A percentile compares a stretch with the other conserved stretches of the same genome.
Evolutionary conservation across 768 basidiomycete genomes (phyloP).

Genomic region (Auricularia cornea): DNA sequence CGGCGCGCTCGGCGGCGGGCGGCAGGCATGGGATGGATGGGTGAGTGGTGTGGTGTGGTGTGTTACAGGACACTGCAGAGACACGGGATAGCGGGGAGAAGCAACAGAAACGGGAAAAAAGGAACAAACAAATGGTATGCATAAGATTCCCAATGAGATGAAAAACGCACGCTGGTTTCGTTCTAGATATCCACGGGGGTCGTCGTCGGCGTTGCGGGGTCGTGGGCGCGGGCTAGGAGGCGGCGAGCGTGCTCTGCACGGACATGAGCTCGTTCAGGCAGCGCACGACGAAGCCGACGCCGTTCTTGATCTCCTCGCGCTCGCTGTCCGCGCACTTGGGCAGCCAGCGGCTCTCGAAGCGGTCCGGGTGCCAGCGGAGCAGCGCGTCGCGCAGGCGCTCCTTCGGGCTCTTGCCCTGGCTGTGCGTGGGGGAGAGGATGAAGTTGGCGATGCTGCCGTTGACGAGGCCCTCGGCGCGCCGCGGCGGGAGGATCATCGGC

Average conservation of each 20-base stretch:
- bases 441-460: conserved; percentile 6
- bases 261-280: conserved; percentile 62
- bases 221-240: neutral
- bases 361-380: conserved; percentile 74
- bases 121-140: neutral
- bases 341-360: conserved; percentile 64
- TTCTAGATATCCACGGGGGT: neutral
- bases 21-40: neutral
- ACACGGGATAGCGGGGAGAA: neutral
- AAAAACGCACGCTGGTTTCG: too few relatives aligned
- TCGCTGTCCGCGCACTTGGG: conserved; percentile 56
- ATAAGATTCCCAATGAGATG: neutral
- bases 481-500: conserved; percentile 4
- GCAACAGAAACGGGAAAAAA: neutral
- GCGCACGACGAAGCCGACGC: conserved; percentile 64
- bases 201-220: neutral
- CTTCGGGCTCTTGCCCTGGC: conserved; percentile 28
- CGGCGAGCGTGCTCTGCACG: conserved; percentile 3
- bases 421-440: conserved; percentile 3
- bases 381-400: conserved; percentile 72
- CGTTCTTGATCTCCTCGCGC: conserved; percentile 57
- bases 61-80: too few relatives aligned
- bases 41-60: neutral
- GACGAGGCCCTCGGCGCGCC: conserved; percentile 4
- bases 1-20: neutral